A percentile compares a stretch with the other conserved stretches of the same genome.
Evolutionary conservation across 116 monocot genomes (phyloP).

Genomic region (Zostera marina): DNA sequence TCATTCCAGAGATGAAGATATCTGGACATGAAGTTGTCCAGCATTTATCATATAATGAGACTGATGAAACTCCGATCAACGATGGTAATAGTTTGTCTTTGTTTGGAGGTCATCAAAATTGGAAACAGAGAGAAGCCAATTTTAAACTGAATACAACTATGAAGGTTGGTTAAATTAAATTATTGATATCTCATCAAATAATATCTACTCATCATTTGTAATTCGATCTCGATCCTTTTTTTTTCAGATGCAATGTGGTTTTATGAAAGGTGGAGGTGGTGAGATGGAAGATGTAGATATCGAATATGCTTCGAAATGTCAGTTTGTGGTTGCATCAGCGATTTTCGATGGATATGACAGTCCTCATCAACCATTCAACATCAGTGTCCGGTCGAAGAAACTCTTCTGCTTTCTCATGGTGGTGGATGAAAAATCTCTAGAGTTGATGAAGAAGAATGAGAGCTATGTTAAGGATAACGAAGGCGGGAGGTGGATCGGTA

Average conservation of each 20-base stretch:
- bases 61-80: constrained; percentile 19
- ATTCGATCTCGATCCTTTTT: background rate
- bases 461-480: constrained; percentile 33
- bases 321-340: constrained; percentile 91
- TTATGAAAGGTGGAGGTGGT: constrained; percentile 77
- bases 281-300: constrained; percentile 75
- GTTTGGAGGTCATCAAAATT: constrained; percentile 91
- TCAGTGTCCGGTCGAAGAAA: constrained; percentile 65
- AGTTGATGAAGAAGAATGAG: constrained; percentile 61
- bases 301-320: constrained; percentile 58
- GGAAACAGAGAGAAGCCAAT: constrained; percentile 79
- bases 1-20: constrained; percentile 57
- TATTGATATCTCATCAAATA: too few relatives aligned
- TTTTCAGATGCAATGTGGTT: constrained; percentile 88
- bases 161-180: too few relatives aligned
- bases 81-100: constrained; percentile 22
- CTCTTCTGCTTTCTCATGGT: constrained; percentile 97
- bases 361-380: constrained; percentile 88
- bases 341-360: constrained; percentile 97
- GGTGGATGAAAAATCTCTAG: constrained; percentile 68
- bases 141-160: constrained; percentile 70
- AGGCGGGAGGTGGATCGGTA: constrained; percentile 94
- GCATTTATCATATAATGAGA: constrained; percentile 36
- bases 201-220: too few relatives aligned
- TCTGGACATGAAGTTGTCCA: constrained; percentile 37